Conservation (phyloP, 257 asterid species). For the Rehmannia glutinosa region DNA sequence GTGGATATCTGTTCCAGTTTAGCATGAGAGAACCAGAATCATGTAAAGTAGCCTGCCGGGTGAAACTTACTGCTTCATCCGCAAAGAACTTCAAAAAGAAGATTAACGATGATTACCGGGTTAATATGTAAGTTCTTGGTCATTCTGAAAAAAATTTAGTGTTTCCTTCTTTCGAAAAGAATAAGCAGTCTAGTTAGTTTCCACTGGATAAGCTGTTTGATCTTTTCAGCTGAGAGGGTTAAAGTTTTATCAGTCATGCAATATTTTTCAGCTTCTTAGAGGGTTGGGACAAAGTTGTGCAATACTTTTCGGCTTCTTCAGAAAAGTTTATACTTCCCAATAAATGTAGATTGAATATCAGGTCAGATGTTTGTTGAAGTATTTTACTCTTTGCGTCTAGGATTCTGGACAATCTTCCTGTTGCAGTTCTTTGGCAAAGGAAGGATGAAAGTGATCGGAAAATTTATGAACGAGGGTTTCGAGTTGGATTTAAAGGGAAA, state of each 20-base stretch:
- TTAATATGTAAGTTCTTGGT: slow-evolving; percentile 39
- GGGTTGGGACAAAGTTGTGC: no score
- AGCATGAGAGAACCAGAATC: slow-evolving; percentile 37
- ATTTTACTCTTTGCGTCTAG: slow-evolving; percentile 11
- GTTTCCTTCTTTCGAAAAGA: background rate
- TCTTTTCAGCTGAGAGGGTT: background rate
- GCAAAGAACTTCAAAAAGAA: slow-evolving; percentile 35
- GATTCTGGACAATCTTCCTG: slow-evolving; percentile 57
- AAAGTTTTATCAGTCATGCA: no score
- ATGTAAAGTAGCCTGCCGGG: slow-evolving; percentile 43
- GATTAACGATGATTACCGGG: slow-evolving; percentile 46
- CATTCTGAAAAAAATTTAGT: no score
- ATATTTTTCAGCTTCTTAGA: no score
- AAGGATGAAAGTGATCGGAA: slow-evolving; percentile 26
- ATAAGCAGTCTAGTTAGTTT: no score
- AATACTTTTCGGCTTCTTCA: no score
- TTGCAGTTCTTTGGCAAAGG: slow-evolving; percentile 40
- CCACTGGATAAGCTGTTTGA: no score
- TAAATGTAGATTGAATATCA: no score
- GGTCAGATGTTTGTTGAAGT: no score
- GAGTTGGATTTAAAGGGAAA: slow-evolving; percentile 38
- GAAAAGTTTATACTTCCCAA: no score
- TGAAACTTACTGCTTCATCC: slow-evolving; percentile 29
- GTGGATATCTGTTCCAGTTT: slow-evolving; percentile 41
- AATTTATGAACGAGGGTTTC: slow-evolving; percentile 41